Evolutionary conservation across 179 eudicot species (phyloP).

Genomic region (Drosera spatulata): DNA sequence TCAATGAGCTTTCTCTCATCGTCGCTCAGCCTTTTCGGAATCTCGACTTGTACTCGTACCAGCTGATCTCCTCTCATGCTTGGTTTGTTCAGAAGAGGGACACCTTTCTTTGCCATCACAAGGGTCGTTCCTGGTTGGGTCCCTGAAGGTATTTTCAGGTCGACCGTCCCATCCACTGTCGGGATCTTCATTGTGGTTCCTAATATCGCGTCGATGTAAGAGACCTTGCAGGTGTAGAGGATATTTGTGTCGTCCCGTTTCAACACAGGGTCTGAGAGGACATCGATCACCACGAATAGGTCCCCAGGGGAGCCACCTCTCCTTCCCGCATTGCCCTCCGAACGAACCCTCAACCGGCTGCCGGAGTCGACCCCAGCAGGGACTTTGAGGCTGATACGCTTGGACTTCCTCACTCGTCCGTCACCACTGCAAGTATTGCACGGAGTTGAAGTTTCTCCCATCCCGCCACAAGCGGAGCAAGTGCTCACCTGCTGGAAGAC

Average conservation of each 20-base stretch:
- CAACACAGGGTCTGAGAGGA: conserved; percentile 65
- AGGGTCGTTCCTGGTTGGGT: conserved; percentile 86
- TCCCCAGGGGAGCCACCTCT: conserved; percentile 90
- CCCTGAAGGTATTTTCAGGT: conserved; percentile 77
- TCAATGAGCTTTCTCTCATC: conserved; percentile 85
- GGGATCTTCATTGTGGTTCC: conserved; percentile 82
- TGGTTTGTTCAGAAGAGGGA: conserved; percentile 56
- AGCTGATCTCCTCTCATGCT: conserved; percentile 84
- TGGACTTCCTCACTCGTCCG: conserved; percentile 72
- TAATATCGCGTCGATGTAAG: conserved; percentile 77
- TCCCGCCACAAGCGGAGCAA: conserved; percentile 78
- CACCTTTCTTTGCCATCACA: conserved; percentile 93
- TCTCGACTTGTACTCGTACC: conserved; percentile 81
- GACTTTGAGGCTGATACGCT: conserved; percentile 76
- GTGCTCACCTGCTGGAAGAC: conserved; percentile 89
- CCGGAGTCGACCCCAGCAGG: conserved; percentile 92
- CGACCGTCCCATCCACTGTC: conserved; percentile 82
- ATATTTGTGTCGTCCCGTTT: conserved; percentile 83
- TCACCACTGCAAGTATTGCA: conserved; percentile 75
- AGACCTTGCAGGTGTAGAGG: conserved; percentile 66
- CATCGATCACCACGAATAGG: conserved; percentile 65
- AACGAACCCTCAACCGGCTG: conserved; percentile 65
- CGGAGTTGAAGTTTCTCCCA: conserved; percentile 71
- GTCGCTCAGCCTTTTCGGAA: conserved; percentile 63
- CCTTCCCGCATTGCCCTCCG: conserved; percentile 80